These are phyloP conservation scores for Colletotrichum abscissum DNA, from an alignment of 2,329 filamentous ascomycete species.

Conservation along the genomic window DNA sequence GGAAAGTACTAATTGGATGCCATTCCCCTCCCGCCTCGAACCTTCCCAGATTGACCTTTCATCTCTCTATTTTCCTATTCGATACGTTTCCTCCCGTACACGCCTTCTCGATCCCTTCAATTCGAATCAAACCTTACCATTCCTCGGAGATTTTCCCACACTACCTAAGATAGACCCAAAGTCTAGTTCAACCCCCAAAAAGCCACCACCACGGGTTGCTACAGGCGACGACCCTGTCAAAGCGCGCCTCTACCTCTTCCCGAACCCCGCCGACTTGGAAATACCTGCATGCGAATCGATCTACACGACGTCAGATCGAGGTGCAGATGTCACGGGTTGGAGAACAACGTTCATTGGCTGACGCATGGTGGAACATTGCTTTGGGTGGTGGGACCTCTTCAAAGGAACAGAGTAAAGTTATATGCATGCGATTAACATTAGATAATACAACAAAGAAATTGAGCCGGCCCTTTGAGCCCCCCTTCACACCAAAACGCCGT, in stretches of 20 bases:
- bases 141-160: constrained; percentile 2
- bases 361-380: neutral
- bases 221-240: constrained; percentile 13
- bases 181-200: neutral
- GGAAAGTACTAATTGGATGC: neutral
- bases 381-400: neutral
- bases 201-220: constrained; percentile 14
- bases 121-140: neutral
- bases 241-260: neutral
- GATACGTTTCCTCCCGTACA: neutral
- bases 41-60: neutral
- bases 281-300: neutral
- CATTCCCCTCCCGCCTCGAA: neutral
- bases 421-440: constrained; percentile 26
- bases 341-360: neutral
- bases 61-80: neutral
- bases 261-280: neutral
- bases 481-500: constrained; percentile 24
- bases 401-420: neutral
- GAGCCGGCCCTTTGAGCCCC: neutral
- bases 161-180: neutral
- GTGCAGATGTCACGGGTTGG: constrained; percentile 9
- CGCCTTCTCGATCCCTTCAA: neutral
- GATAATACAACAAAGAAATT: constrained; percentile 15
- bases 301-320: neutral